Evolutionary conservation across 805 yeast species (phyloP), one percentile per base, ranked within the genome.

Genomic region (Tetrapisispora namnaoensis): DNA sequence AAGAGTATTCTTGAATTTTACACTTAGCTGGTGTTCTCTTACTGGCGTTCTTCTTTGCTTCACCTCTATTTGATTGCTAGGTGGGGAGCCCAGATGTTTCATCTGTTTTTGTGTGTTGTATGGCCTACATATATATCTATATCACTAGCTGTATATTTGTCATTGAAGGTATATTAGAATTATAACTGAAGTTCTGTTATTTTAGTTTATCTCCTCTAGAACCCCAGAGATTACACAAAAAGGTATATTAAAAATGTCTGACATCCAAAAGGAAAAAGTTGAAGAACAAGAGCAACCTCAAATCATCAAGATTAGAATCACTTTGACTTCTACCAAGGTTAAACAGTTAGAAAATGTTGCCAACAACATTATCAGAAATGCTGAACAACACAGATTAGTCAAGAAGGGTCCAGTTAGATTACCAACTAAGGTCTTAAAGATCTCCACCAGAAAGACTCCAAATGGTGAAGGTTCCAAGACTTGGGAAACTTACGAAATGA

Each of bases 401-500:
- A 89, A 88, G 84, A 91, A 89, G 82, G 99, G 99, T 72, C 99
- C 99, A 66, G 96, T 93, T 71, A 90, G 99, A 86, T 77, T 93
- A 79, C 99, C 99, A 80, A 93, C 99, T 77, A 93, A 90, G 86
- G 93, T 86, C 67, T 86, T 93, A 71, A 88, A 86, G 78, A 80
- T 93, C 79, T 80, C 95, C 78, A 93, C 99, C 86, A 89, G 99
- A 87, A 93, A 93, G 90, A 86, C 99, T 72, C 99, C 99, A 71
- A 95, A 95, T 77, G 99, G 99, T 93, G 97, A 93, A 82, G 99
- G 99, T 93, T 93, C 99, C 67, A 93, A 93, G 91, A 93, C 99
- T 69, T 93, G 97, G 97, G 99, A 93, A 74, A 79, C 95, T 68
- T 93, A 83, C 77, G 99, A 93, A 82, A 86, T 93, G 95, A 91